Evolutionary conservation across 768 basidiomycete species (phyloP), one percentile per base, ranked within the genome.

Genomic region (Mycena leptocephala): DNA sequence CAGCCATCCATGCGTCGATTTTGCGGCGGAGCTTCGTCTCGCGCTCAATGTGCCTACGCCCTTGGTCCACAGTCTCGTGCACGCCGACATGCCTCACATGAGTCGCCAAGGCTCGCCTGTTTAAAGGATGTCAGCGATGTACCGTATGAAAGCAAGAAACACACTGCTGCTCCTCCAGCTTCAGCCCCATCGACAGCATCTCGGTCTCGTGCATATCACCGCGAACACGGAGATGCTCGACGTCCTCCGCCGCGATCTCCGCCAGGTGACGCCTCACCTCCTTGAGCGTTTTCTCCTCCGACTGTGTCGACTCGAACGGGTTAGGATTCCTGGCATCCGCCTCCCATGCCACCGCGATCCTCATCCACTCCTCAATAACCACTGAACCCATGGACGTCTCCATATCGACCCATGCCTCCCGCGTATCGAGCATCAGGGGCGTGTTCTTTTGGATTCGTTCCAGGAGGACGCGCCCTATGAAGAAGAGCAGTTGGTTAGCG

Each of bases 381-480:
- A 81, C 76, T 0, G 68, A 81, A 37, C 86, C 83, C 0, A 66
- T 66, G 16, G 72, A 56, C 16, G n/a, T 9, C n/a, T 65, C 72
- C 28, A 59, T 8, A n/a, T 59, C 64, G 20, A 51, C 58, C 56
- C 66, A 48, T 16, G 58, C 73, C 0, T 18, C 24, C 3, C 26
- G 33, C 6, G 55, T 51, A 16, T 46, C 65, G 3, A 62, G 28
- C 73, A 74, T 74, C 22, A 59, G 3, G 8, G 61, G 73, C 1
- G 41, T 58, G 16, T 30, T 28, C 13, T 26, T 67, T 58, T 62
- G 30, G 13, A 67, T 62, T 5, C 39, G 26, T 5, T 63, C 26
- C 18, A 68, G 28, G 0, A 74, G 13, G 7, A 24, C 24, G 13
- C 10, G 5, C 0, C 70, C 70, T 70, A n/a, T n/a, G n/a, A n/a